Conservation (phyloP, 176 grass and related monocot species). For the Elaeis guineensis region DNA sequence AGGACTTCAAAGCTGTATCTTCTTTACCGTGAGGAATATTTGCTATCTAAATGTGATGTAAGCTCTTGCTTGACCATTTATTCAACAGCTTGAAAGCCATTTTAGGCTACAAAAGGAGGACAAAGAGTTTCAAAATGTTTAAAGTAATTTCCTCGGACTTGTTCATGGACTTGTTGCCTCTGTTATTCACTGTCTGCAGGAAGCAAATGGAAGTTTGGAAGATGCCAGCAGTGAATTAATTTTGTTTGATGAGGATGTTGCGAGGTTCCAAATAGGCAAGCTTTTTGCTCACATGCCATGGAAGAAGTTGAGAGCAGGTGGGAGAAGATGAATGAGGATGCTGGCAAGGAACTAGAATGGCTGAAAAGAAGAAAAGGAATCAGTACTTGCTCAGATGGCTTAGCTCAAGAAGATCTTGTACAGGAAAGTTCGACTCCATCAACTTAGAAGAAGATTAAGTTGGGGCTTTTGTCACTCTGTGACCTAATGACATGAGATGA, state of each 20-base stretch:
- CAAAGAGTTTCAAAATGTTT: no score
- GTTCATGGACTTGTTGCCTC: background rate
- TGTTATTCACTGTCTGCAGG: conserved; percentile 17
- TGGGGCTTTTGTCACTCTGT: no score
- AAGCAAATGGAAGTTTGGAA: conserved; percentile 85
- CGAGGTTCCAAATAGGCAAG: conserved; percentile 87
- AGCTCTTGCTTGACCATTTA: no score
- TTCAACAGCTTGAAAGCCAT: no score
- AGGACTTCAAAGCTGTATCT: no score
- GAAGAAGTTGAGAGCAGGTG: conserved; percentile 76
- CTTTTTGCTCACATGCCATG: conserved; percentile 76
- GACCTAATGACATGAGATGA: no score
- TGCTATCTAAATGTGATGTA: no score
- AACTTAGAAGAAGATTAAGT: conserved; percentile 92
- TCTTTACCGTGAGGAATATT: no score
- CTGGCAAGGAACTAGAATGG: conserved; percentile 50
- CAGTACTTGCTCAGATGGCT: conserved; percentile 64
- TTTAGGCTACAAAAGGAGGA: no score
- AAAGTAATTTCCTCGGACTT: no score
- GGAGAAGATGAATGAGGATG: conserved; percentile 93
- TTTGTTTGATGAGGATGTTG: conserved; percentile 81
- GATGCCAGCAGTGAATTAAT: conserved; percentile 91
- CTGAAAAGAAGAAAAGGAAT: conserved; percentile 75
- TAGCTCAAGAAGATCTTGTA: conserved; percentile 87
- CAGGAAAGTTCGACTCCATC: conserved; percentile 76